These are phyloP conservation scores for Darksidea phi DNA, from an alignment of 495 filamentous ascomycete genomes.

Conservation along the genomic window DNA sequence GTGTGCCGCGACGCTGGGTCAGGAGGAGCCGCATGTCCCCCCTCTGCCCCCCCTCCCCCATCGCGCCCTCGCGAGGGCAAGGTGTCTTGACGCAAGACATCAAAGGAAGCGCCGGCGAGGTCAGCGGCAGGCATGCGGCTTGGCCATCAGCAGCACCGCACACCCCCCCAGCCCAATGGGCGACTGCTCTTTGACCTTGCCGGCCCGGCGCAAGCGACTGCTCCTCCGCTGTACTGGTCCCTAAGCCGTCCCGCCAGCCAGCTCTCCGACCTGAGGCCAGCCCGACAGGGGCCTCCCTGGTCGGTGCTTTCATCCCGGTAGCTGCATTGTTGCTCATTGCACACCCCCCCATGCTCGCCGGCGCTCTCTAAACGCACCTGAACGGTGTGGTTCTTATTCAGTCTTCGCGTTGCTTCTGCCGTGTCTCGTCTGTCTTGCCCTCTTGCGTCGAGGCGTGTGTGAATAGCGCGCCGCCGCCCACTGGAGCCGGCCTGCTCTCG, in stretches of 20 bases:
- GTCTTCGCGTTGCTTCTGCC: constrained; percentile 33
- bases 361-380: constrained; percentile 18
- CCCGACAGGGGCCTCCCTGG: constrained; percentile 30
- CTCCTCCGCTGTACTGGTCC: constrained; percentile 32
- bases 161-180: constrained; percentile 1
- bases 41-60: constrained; percentile 1
- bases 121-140: background rate
- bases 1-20: constrained; percentile 27
- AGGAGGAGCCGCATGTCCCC: constrained; percentile 28
- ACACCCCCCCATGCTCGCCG: constrained; percentile 11
- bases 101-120: constrained; percentile 18
- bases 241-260: constrained; percentile 37
- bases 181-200: constrained; percentile 25
- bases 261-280: constrained; percentile 30
- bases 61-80: constrained; percentile 1
- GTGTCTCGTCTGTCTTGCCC: constrained; percentile 37
- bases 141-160: background rate
- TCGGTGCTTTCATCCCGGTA: constrained; percentile 31
- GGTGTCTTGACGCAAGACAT: background rate
- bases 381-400: constrained; percentile 31
- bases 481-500: constrained; percentile 25
- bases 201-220: constrained; percentile 36
- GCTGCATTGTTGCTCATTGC: constrained; percentile 30
- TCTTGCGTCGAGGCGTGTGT: constrained; percentile 33
- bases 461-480: constrained; percentile 26